These are phyloP conservation scores for Chenopodium formosanum DNA, from an alignment of 148 eudicot genomes.

Conservation along the genomic window DNA sequence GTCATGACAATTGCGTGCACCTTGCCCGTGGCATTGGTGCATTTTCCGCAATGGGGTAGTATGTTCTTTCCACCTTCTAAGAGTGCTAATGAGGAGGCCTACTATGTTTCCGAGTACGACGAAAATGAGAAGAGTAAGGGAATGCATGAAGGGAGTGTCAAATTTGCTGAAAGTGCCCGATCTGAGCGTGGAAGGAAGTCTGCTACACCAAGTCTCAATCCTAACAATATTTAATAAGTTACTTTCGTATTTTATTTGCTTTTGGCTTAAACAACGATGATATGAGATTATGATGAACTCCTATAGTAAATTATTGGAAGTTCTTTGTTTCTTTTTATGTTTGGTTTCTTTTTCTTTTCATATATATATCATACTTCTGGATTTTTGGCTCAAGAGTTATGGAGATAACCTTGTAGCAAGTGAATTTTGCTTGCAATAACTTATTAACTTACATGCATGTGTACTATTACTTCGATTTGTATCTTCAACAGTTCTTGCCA, in stretches of 20 bases:
- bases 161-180: slow-evolving; percentile 44
- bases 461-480: neutral
- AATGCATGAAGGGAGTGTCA: slow-evolving; percentile 51
- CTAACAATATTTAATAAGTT: slow-evolving; percentile 12
- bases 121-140: slow-evolving; percentile 45
- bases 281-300: neutral
- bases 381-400: neutral
- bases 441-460: neutral
- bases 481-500: neutral
- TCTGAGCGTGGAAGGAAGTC: slow-evolving; percentile 39
- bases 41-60: slow-evolving; percentile 67
- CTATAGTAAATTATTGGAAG: neutral
- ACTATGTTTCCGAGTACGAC: slow-evolving; percentile 44
- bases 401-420: neutral
- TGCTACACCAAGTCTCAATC: slow-evolving; percentile 4
- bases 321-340: neutral
- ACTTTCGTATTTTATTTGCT: neutral
- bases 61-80: slow-evolving; percentile 40
- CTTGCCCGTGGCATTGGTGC: slow-evolving; percentile 39
- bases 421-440: neutral
- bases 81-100: slow-evolving; percentile 34
- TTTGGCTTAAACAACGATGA: neutral
- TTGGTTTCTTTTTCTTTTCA: neutral
- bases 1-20: slow-evolving; percentile 48
- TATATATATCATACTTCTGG: neutral